These are phyloP conservation scores for Skeletonema marinoi DNA, from an alignment of 108 stramenopile species.

Conservation along the genomic window DNA sequence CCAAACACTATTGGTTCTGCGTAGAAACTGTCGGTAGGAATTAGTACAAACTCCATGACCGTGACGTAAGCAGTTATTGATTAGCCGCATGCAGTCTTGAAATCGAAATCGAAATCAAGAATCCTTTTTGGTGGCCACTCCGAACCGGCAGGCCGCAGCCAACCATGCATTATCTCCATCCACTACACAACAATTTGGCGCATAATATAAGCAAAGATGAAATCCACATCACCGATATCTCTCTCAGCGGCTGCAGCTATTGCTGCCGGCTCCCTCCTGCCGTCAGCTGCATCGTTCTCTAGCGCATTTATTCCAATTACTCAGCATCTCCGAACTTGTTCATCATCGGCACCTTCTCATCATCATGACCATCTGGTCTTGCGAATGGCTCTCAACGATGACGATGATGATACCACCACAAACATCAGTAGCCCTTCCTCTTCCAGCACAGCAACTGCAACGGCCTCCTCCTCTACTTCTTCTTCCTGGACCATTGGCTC, in stretches of 20 bases:
- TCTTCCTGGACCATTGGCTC: slow-evolving; percentile 32
- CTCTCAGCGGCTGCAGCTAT: background rate
- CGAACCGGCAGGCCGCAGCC: too few species aligned
- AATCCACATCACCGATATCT: background rate
- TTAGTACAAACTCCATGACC: too few species aligned
- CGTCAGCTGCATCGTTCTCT: background rate
- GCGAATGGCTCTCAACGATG: background rate
- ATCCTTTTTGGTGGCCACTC: too few species aligned
- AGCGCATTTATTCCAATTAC: background rate
- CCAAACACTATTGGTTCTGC: too few species aligned
- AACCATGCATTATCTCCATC: too few species aligned
- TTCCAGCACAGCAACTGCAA: background rate
- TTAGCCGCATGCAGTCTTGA: too few species aligned
- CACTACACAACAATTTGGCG: too few species aligned
- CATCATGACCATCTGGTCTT: background rate
- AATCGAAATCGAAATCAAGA: too few species aligned
- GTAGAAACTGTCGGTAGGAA: too few species aligned
- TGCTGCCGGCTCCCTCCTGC: background rate
- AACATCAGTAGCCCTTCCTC: too few species aligned
- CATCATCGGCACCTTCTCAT: background rate
- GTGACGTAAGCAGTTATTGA: too few species aligned
- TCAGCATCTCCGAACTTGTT: background rate
- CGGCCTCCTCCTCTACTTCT: background rate
- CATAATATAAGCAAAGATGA: background rate
- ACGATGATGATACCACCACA: background rate